Evolutionary conservation across 257 asterid species (phyloP).

Genomic region (Nicotiana undulata): DNA sequence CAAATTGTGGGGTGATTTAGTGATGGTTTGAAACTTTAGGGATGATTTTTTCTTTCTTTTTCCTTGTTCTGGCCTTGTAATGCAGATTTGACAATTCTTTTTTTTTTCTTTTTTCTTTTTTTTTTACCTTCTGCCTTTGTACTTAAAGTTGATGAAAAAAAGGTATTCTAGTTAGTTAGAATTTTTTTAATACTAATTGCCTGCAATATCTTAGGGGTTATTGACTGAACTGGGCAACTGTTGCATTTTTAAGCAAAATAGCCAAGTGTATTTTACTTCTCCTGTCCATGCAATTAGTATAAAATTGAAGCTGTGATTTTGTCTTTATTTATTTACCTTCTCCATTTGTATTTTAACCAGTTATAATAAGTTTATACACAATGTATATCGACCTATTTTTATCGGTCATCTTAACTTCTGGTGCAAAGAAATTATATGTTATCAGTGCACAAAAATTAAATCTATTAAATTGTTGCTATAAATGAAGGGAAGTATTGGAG

Average conservation of each 20-base stretch:
- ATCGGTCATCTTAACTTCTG: neutral
- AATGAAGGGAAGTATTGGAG: no score
- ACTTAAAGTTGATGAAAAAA: neutral
- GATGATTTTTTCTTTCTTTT: neutral
- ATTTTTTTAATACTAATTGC: neutral
- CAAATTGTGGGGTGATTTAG: constrained; percentile 14
- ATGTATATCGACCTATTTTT: neutral
- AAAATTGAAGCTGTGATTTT: neutral
- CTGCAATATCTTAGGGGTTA: neutral
- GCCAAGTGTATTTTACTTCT: neutral
- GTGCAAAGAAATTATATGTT: neutral
- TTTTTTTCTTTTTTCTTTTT: neutral
- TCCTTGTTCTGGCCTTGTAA: constrained; percentile 6
- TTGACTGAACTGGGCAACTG: neutral
- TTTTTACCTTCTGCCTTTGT: neutral
- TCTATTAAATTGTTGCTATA: no score
- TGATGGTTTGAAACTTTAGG: constrained; percentile 7
- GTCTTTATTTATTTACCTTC: neutral
- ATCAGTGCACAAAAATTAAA: no score
- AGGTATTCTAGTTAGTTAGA: neutral
- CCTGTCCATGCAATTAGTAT: neutral
- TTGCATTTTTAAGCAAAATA: neutral
- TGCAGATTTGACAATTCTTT: constrained; percentile 15
- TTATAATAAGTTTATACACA: no score
- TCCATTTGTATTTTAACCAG: neutral